Percentiles rank a stretch among this genome's conserved stretches.
Evolutionary conservation across 2,329 filamentous ascomycete species (phyloP).

Genomic region (Periconia digitata): DNA sequence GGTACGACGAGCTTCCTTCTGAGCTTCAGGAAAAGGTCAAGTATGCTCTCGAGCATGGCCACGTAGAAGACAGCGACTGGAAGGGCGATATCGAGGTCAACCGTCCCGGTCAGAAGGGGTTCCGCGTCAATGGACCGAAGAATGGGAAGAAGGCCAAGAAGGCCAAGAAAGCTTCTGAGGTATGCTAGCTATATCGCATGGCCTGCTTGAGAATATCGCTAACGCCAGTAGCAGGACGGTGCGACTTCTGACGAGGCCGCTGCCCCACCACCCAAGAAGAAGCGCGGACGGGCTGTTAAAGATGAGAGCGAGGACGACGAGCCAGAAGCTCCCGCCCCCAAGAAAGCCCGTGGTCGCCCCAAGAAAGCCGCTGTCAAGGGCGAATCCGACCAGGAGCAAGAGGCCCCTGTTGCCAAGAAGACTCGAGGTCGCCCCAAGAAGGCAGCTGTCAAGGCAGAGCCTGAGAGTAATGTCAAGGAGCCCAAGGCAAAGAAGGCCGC

Average conservation of each 20-base stretch:
- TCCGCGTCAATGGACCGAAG: slow-evolving; percentile 47
- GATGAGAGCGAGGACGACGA: slow-evolving; percentile 31
- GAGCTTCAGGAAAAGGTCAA: slow-evolving; percentile 74
- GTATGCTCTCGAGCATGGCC: slow-evolving; percentile 71
- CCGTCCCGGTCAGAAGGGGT: slow-evolving; percentile 65
- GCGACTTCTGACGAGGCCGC: slow-evolving; percentile 23
- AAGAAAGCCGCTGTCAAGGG: slow-evolving; percentile 32
- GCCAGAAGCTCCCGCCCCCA: slow-evolving; percentile 25
- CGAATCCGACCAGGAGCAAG: slow-evolving; percentile 24
- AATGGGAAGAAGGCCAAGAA: slow-evolving; percentile 33
- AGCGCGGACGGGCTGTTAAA: slow-evolving; percentile 32
- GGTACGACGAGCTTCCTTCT: slow-evolving; percentile 73
- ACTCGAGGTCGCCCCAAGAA: slow-evolving; percentile 15
- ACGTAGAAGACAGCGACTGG: slow-evolving; percentile 85
- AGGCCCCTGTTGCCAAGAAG: slow-evolving; percentile 14
- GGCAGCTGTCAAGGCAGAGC: slow-evolving; percentile 14
- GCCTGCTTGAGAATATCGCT: slow-evolving; percentile 7
- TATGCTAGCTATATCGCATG: background rate
- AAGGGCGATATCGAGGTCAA: slow-evolving; percentile 79
- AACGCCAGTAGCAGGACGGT: slow-evolving; percentile 1
- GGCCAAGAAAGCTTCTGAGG: slow-evolving; percentile 26
- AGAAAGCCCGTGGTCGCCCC: slow-evolving; percentile 29
- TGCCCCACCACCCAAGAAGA: slow-evolving; percentile 46
- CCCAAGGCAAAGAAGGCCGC: slow-evolving; percentile 14
- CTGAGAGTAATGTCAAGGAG: slow-evolving; percentile 27